Evolutionary conservation across 192 early-diverging fungal species (phyloP).

Genomic region (Coemansia sp.): DNA sequence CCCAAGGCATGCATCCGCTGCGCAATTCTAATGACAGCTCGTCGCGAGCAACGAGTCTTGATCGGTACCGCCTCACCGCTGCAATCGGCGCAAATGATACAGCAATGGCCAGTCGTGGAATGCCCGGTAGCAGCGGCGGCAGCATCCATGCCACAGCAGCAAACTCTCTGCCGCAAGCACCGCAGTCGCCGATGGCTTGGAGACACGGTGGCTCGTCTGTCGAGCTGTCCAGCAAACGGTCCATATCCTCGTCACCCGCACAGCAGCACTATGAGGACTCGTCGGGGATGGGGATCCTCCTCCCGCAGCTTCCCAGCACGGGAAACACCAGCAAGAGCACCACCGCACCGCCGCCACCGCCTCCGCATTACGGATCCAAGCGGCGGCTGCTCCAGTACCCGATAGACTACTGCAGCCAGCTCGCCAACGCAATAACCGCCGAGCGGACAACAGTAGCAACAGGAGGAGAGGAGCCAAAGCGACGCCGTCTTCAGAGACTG

Average conservation of each 20-base stretch:
- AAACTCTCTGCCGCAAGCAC: no score
- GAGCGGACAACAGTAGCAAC: not conserved
- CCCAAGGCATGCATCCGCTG: not conserved
- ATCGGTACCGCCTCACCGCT: not conserved
- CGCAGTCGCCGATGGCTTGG: not conserved
- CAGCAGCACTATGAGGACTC: not conserved
- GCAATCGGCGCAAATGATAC: not conserved
- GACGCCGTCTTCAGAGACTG: not conserved
- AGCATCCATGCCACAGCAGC: not conserved
- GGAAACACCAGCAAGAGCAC: not conserved
- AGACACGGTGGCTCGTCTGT: not conserved
- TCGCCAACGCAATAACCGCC: slow-evolving; percentile 1
- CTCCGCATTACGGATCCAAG: not conserved
- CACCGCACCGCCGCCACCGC: not conserved
- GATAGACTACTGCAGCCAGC: slow-evolving; percentile 5
- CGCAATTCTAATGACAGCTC: slow-evolving; percentile 3
- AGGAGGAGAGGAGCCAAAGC: slow-evolving; percentile 2
- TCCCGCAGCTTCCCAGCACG: not conserved
- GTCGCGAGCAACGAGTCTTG: slow-evolving; percentile 27
- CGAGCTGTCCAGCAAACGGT: not conserved
- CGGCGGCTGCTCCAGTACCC: not conserved
- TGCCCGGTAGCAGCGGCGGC: not conserved
- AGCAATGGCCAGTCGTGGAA: not conserved
- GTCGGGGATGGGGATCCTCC: not conserved
- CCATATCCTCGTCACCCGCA: not conserved